Conservation (phyloP, 345 rosid species). For the Citrus sp. region DNA sequence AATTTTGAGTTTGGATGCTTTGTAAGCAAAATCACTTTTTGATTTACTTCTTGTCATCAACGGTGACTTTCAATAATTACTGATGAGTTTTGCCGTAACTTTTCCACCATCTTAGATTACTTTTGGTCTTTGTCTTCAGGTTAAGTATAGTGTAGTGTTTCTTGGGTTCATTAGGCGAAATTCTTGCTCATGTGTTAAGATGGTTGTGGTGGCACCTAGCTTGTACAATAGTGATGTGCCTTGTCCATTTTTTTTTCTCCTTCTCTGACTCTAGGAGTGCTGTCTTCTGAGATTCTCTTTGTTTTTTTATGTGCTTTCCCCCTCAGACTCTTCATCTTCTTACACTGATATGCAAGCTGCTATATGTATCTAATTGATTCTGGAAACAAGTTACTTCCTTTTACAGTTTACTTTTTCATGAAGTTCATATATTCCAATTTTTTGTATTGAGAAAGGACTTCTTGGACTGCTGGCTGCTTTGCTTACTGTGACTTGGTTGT, state of each 20-base stretch:
- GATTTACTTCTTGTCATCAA: background rate
- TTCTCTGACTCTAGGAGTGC: background rate
- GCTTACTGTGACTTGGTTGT: background rate
- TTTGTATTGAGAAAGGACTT: slow-evolving; percentile 8
- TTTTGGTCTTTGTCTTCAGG: background rate
- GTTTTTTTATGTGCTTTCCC: background rate
- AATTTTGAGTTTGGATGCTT: background rate
- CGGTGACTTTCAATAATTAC: background rate
- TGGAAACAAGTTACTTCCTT: background rate
- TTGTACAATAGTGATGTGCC: background rate
- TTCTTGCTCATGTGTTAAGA: background rate
- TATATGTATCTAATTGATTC: background rate
- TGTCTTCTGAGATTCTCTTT: background rate
- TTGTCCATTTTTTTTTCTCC: background rate
- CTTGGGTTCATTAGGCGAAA: background rate
- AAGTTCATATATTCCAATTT: background rate
- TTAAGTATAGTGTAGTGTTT: background rate
- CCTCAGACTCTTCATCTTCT: background rate
- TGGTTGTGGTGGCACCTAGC: background rate
- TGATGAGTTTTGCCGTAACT: background rate
- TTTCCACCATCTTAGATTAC: background rate
- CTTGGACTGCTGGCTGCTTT: background rate
- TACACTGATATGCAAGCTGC: background rate
- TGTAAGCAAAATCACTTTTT: background rate
- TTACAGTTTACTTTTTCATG: background rate